Percentiles rank a stretch among this genome's conserved stretches.
These are phyloP conservation scores for Arachnomyces sp. DNA, from an alignment of 2,329 filamentous ascomycete genomes.

Conservation along the genomic window DNA sequence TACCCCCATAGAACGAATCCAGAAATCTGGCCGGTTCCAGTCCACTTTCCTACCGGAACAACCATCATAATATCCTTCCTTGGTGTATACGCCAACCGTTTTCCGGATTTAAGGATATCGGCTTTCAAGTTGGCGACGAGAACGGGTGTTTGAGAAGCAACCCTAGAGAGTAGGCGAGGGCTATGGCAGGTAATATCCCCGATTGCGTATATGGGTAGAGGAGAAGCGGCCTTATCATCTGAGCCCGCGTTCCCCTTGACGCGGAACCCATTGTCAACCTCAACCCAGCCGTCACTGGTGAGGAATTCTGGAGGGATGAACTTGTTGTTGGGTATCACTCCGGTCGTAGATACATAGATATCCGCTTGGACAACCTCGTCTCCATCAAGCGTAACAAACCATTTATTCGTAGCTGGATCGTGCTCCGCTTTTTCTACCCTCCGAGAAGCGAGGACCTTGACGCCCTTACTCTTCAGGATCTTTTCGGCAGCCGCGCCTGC, in stretches of 20 bases:
- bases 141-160: slow-evolving; percentile 6
- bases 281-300: slow-evolving; percentile 13
- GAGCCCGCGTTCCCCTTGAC: slow-evolving; percentile 1
- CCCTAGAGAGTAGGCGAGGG: slow-evolving; percentile 4
- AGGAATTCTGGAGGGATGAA: slow-evolving; percentile 14
- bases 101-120: slow-evolving; percentile 9
- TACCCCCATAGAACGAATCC: slow-evolving; percentile 9
- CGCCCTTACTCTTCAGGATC: slow-evolving; percentile 7
- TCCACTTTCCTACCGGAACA: slow-evolving; percentile 10
- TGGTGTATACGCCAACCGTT: slow-evolving; percentile 6
- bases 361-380: slow-evolving; percentile 18
- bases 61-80: slow-evolving; percentile 1
- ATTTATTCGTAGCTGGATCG: slow-evolving; percentile 8
- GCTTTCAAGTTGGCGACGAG: slow-evolving; percentile 12
- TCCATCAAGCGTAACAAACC: slow-evolving; percentile 8
- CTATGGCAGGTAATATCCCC: slow-evolving; percentile 11
- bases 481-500: slow-evolving; percentile 5
- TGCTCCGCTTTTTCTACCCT: slow-evolving; percentile 6
- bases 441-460: slow-evolving; percentile 8
- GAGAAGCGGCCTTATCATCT: not conserved
- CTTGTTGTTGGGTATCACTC: slow-evolving; percentile 14
- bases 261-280: slow-evolving; percentile 13
- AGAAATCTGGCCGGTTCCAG: slow-evolving; percentile 11
- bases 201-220: slow-evolving; percentile 11
- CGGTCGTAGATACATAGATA: slow-evolving; percentile 14